Base-by-base conservation (phyloP, 2,329 filamentous ascomycete genomes). In the Neopestalotiopsis clavispora region DNA sequence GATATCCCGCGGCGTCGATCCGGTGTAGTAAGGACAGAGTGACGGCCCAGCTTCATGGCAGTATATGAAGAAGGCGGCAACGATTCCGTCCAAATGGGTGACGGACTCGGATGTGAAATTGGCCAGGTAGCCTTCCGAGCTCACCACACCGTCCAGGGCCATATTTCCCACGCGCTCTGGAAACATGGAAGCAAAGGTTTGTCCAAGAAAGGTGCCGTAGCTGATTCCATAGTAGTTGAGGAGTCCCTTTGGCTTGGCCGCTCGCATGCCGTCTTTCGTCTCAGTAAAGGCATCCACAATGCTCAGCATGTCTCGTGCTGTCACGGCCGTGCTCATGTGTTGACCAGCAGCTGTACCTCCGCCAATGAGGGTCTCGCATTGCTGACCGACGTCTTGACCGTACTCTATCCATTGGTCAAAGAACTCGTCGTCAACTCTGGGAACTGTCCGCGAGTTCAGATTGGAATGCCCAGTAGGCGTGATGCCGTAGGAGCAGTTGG, bases 151-250 rank as follows among this genome's bases (percentile, higher is more conserved):
- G 70, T 87, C 85, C 0, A 86, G 73, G 6, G 80, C 75, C 52
- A 82, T 71, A n/a, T 77, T 74, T 0, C 76, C 75, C 10, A 83
- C 75, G 1, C 78, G 70, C 20, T 78, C 75, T 6, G 80, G 81
- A 67, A 79, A 82, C 77, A 83, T 78, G 0, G 79, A 77, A 17
- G 81, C 80, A 65, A 81, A 83, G 0, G 80, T 81, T 65, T 78
- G 75, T 1, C 81, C 81, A 0, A 82, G 76, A 38, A 82, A 78
- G 0, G 84, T 83, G 1, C 85, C 85, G 65, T 87, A 67, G 6
- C 80, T 83, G 67, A 85, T 79, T 4, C 84, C 85, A 75, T 78
- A 81, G 72, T 83, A 85, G 28, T 83, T 78, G 14, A 86, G 38
- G 17, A 68, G 67, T 32, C 32, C 70, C 49, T 60, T 71, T 0